Evolutionary conservation across 805 yeast species (phyloP), one percentile per base, ranked within the genome.

Genomic region (Kodamaea laetipori): DNA sequence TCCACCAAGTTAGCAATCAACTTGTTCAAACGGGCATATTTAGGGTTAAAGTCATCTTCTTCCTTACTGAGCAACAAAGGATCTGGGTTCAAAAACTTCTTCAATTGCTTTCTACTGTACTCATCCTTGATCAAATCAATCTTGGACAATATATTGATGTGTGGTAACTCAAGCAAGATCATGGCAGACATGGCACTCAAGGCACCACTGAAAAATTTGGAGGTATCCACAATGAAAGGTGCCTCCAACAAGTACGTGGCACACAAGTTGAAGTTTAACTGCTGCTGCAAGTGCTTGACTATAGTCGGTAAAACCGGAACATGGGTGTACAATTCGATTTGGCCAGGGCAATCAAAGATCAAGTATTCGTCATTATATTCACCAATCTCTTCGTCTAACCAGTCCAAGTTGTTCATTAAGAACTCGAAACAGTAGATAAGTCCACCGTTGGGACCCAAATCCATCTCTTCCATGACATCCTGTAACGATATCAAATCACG

Each of bases 321-420:
- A 64, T 94, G 99, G 4, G 95, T 89, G 59, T 92, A 92, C 16
- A 92, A 73, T 63, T 92, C 99, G 48, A 92, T 90, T 61, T 92
- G 98, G 0, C 98, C 98, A 0, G 98, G 98, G 64, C 97, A 90
- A 61, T 92, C 98, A 62, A 92, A 90, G 21, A 92, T 89, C 52
- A 92, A 71, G 57, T 88, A 92, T 57, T 94, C 99, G 58, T 94
- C 98, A 54, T 86, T 90, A 60, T 74, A 94, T 50, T 94, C 98
- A 12, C 99, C 99, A 46, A 94, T 85, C 59, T 92, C 96, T 55
- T 92, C 97, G 55, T 92, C 99, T 24, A 94, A 68, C 99, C 99
- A 94, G 67, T 94, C 99, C 48, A 94, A 61, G 58, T 94, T 94
- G 34, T 90, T 81, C 58, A 94, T 63, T 25, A 94, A 71, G 58